Evolutionary conservation across 2,329 filamentous ascomycete genomes (phyloP), one percentile per base, ranked within the genome.

Genomic region (Sclerotinia minor): DNA sequence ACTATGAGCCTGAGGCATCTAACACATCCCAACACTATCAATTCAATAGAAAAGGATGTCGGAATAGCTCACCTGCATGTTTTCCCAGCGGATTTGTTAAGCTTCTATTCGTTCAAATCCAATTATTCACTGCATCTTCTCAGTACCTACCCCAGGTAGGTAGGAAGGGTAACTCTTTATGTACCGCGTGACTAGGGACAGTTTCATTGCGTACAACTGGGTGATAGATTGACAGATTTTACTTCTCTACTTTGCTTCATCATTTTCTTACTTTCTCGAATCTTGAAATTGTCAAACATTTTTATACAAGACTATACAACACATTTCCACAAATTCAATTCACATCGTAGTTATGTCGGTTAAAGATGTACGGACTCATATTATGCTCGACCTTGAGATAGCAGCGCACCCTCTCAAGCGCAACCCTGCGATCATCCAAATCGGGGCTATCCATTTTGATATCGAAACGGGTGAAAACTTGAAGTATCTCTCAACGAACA

Each of bases 301-400:
- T 9, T 6, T 49, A 21, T 26, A 13, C n/a, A 26, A 7, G 19
- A 17, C 32, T 24, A 9, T n/a, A 24, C 19, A 17, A 21, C 26
- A 49, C 21, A n/a, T 32, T 60, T 26, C 2, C 13, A 32, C 24
- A 1, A 5, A 11, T 24, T 2, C 44, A 11, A 24, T 11, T 47
- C 7, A 11, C 15, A 24, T 49, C 44, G 44, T 26, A 17, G 32
- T 24, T 29, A 61, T 61, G 58, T 49, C 26, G 29, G 44, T 35
- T 29, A 61, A 61, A 61, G 58, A 61, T 49, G 38, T 44, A 35
- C 63, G 53, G 13, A 47, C 52, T 24, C 29, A 65, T 35, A 57
- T 57, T 19, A 65, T 65, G 52, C 52, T 65, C 29, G 52, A 58
- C 35, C 63, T 65, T 47, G 52, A 49, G 63, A 44, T 65, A 57